Evolutionary conservation across 768 basidiomycete species (phyloP), one percentile per base, ranked within the genome.

Genomic region (Rhizopogon vesiculosus): DNA sequence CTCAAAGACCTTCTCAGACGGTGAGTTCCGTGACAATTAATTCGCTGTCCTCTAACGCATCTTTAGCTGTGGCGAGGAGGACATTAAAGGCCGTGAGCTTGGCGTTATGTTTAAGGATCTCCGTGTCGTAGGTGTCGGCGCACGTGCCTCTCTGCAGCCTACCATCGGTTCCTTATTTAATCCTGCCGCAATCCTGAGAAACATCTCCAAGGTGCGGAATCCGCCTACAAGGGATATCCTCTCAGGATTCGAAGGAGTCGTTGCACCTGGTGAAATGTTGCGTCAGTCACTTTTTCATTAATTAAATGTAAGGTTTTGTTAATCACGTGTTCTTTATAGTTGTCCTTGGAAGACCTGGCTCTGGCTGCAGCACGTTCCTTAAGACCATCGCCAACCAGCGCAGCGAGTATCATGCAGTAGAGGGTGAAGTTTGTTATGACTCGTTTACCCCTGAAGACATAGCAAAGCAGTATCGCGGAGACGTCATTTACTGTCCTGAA

Each of bases 331-430:
- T 33, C 33, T 28, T 9, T 15, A 10, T 22, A 49, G 48, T 93
- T 6, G 90, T 89, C 19, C 76, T 90, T 12, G 92, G 92, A 18
- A 85, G 89, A 53, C 92, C 92, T 4, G 89, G 87, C 1, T 80
- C 89, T 5, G 93, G 93, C 35, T 95, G 93, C 66, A 83, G 86
- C 1, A 89, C 93, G 0, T 93, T 96, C 73, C 77, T 96, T 19
- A 93, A 91, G 70, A 71, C 84, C 0, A 86, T 96, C 56, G 81
- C 93, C 18, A 93, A 94, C 66, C 79, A 85, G 57, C 79, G 89
- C 3, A 75, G 74, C 7, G 87, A 80, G 12, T 94, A 82, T 65
- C 76, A 82, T 1, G 72, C 62, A 4, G 81, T 94, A 48, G 66
- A 72, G 1, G 91, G 93, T 33, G 76, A 89, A 13, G 85, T 95